A percentile compares a stretch with the other conserved stretches of the same genome.
Conservation (phyloP, 305 asterid genomes). For the Salvia sclarea region DNA sequence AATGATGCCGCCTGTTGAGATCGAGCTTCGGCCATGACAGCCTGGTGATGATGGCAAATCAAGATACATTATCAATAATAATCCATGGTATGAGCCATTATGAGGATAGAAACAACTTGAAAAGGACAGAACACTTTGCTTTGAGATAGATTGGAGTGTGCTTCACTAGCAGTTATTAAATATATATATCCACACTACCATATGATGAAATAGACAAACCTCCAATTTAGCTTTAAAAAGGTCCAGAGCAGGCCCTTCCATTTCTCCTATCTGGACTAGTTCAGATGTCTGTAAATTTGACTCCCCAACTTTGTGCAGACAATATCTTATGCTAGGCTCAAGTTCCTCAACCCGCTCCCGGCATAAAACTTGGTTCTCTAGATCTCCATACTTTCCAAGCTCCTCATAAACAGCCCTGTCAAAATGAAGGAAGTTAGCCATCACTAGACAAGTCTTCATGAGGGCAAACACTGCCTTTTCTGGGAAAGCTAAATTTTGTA, state of each 20-base stretch:
- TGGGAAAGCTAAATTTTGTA: background rate
- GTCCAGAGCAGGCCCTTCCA: constrained; percentile 95
- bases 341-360: constrained; percentile 94
- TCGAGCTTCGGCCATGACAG: constrained; percentile 97
- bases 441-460: constrained; percentile 9
- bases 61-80: constrained; percentile 29
- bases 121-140: constrained; percentile 20
- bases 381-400: constrained; percentile 95
- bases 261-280: constrained; percentile 78
- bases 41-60: constrained; percentile 51
- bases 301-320: constrained; percentile 90
- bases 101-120: constrained; percentile 8
- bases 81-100: background rate
- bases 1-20: constrained; percentile 96
- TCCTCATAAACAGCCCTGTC: constrained; percentile 96
- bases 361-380: constrained; percentile 87
- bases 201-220: constrained; percentile 46
- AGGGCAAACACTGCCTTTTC: constrained; percentile 7
- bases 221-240: constrained; percentile 93
- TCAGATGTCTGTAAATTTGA: constrained; percentile 85
- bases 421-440: constrained; percentile 29
- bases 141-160: constrained; percentile 6
- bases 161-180: constrained; percentile 1
- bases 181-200: constrained; percentile 16
- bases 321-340: constrained; percentile 85